Evolutionary conservation across 441 rosid species (phyloP).

Genomic region (Arabidopsis hybrid): DNA sequence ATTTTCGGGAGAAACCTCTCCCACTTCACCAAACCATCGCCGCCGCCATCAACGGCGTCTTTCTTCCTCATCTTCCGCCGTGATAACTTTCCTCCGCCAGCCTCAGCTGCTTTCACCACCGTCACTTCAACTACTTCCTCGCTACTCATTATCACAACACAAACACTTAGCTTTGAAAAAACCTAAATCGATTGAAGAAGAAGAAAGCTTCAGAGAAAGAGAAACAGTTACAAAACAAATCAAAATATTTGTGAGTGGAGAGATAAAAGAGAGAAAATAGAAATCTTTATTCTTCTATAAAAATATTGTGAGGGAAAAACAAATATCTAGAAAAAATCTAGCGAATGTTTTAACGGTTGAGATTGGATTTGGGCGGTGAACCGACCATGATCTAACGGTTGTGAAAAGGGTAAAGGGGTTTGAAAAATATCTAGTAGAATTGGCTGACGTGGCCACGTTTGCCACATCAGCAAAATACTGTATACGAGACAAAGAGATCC

Average conservation of each 20-base stretch:
- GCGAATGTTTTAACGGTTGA: conserved; percentile 33
- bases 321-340: conserved; percentile 38
- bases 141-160: conserved; percentile 39
- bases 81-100: conserved; percentile 29
- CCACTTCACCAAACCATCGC: conserved; percentile 59
- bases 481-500: conserved; percentile 20
- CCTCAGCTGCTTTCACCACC: conserved; percentile 34
- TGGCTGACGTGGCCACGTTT: conserved; percentile 38
- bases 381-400: conserved; percentile 40
- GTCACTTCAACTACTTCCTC: conserved; percentile 48
- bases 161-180: background rate
- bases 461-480: conserved; percentile 42
- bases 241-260: conserved; percentile 15
- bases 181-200: conserved; percentile 6
- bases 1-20: conserved; percentile 73
- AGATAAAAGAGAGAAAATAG: conserved; percentile 6
- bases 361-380: background rate
- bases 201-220: conserved; percentile 20
- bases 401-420: background rate
- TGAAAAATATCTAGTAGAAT: conserved; percentile 32
- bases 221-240: conserved; percentile 27
- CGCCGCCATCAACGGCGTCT: conserved; percentile 23
- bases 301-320: background rate
- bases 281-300: conserved; percentile 17
- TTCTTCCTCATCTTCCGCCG: conserved; percentile 40